These are phyloP conservation scores for Viola pubescens DNA, from an alignment of 441 rosid species.

Conservation along the genomic window DNA sequence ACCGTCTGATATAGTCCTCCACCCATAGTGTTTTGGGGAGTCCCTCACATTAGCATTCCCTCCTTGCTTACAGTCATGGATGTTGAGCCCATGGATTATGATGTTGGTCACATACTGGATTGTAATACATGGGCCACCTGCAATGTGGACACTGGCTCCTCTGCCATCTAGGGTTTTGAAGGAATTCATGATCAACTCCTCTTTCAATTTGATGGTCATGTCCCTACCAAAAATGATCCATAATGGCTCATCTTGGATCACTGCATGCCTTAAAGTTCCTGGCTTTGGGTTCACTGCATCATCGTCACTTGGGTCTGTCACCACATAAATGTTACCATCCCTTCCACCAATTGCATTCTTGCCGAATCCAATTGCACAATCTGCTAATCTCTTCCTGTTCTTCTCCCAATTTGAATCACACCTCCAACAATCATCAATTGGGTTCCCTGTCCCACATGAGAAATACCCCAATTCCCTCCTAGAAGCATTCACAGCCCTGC, in stretches of 20 bases:
- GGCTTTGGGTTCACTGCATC: slow-evolving; percentile 78
- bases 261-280: slow-evolving; percentile 76
- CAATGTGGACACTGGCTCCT: slow-evolving; percentile 81
- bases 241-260: slow-evolving; percentile 70
- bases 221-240: slow-evolving; percentile 82
- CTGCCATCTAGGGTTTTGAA: slow-evolving; percentile 84
- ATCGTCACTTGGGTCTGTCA: slow-evolving; percentile 55
- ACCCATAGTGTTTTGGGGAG: slow-evolving; percentile 75
- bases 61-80: slow-evolving; percentile 87
- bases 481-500: slow-evolving; percentile 64
- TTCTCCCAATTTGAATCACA: slow-evolving; percentile 84
- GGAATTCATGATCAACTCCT: slow-evolving; percentile 86
- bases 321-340: slow-evolving; percentile 74
- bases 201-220: slow-evolving; percentile 78
- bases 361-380: slow-evolving; percentile 87
- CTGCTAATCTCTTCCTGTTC: slow-evolving; percentile 67
- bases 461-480: slow-evolving; percentile 66
- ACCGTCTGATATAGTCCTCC: slow-evolving; percentile 77
- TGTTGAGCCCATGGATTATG: slow-evolving; percentile 72
- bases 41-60: slow-evolving; percentile 73
- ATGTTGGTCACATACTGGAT: slow-evolving; percentile 79
- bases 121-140: slow-evolving; percentile 89
- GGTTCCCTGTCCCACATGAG: slow-evolving; percentile 83
- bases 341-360: slow-evolving; percentile 79
- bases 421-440: slow-evolving; percentile 93